phyloP scores from a whole-genome alignment of 345 rosid genomes.

The Streptanthus diversifolius region DNA sequence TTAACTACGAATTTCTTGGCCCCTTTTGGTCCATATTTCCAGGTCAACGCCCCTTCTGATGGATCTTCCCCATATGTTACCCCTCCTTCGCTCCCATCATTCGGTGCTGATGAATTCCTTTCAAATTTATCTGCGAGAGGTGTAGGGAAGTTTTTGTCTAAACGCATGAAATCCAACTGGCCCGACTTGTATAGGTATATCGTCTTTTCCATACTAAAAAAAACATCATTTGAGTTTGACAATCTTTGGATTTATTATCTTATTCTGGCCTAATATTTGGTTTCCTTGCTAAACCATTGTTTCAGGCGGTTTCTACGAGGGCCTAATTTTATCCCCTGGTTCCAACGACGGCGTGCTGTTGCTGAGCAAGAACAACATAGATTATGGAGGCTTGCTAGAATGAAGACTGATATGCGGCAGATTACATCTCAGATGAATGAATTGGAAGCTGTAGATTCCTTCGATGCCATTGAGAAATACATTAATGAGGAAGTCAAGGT shows the following conservation, averaged over 20 bases:
- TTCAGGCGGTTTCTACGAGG: slow-evolving; percentile 87
- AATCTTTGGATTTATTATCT: slow-evolving; percentile 3
- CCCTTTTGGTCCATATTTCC: slow-evolving; percentile 93
- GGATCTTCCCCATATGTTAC: slow-evolving; percentile 80
- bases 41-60: slow-evolving; percentile 73
- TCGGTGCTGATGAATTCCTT: slow-evolving; percentile 67
- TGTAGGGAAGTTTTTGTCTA: slow-evolving; percentile 82
- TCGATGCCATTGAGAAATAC: slow-evolving; percentile 82
- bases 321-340: slow-evolving; percentile 95
- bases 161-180: slow-evolving; percentile 98
- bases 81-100: slow-evolving; percentile 82
- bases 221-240: slow-evolving; percentile 6
- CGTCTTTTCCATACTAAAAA: not conserved
- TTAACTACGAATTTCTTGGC: slow-evolving; percentile 94
- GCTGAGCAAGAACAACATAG: slow-evolving; percentile 86
- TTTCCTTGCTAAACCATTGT: slow-evolving; percentile 13
- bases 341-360: slow-evolving; percentile 69
- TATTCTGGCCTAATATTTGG: not conserved
- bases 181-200: slow-evolving; percentile 83
- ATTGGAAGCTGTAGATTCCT: slow-evolving; percentile 86
- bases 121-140: slow-evolving; percentile 80
- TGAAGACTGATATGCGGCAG: slow-evolving; percentile 62
- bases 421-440: slow-evolving; percentile 72
- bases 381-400: slow-evolving; percentile 84
- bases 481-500: slow-evolving; percentile 71